Base-by-base conservation (phyloP, 192 early-diverging fungal species). In the Linderina pennispora region DNA sequence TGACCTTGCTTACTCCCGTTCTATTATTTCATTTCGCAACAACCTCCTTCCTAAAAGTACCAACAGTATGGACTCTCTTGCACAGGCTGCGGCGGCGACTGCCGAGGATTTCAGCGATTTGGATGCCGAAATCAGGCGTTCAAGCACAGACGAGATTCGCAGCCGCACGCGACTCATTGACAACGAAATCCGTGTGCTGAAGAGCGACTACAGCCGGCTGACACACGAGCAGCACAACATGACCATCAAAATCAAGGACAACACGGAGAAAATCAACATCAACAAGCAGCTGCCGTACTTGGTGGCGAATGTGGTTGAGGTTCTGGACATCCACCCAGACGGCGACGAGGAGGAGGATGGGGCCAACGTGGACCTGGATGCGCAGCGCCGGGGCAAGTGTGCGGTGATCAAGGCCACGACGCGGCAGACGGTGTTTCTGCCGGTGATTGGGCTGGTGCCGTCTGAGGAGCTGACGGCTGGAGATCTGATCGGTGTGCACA, bases 221-320 rank as follows among this genome's bases (percentile, higher is more conserved):
- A 61, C 77, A 24, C 90, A 95, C 65, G 96, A 98, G 68, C 88
- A 94, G 55, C 71, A 60, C 23, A 77, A 79, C 37, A 89, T 89
- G 86, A 83, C 86, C 51, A 91, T 86, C 45, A 83, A 85, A 48
- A 98, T 98, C 59, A 94, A 93, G 73, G 93, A 97, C 45, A 98
- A 96, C 75, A 83, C 90, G 65, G 91, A 98, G 57, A 98, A 98
- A 75, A 93, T 98, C 72, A 94, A 92, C 72, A 74, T 97, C 64
- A 95, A 97, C 77, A 92, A 89, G 74, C 93, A 96, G 70, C 77
- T 97, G 40, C 96, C 96, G 28, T 97, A 97, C 63, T 70, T 98
- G 50, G 96, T 98, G 22, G 83, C 87, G 17, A 97, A 93, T 60
- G 87, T 98, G 26, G 91, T 98, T 24, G 96, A 98, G 82, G 71